Evolutionary conservation across 306 rosid species (phyloP).

Genomic region (Trifolium repens): DNA sequence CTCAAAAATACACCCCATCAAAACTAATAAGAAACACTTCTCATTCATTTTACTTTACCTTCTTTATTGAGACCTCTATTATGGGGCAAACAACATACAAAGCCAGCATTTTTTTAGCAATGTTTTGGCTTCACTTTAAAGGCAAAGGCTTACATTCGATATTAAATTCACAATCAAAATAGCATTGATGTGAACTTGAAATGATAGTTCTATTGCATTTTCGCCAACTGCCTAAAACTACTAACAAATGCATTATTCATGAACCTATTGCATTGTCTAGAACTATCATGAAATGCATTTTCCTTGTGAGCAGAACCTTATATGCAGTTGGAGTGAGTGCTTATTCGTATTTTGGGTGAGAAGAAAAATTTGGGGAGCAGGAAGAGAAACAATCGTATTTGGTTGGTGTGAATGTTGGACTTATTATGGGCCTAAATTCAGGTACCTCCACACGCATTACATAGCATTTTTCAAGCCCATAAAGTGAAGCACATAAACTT

Average conservation of each 20-base stretch:
- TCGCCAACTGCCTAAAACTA: background rate
- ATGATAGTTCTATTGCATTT: background rate
- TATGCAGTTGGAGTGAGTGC: no score
- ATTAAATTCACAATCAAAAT: background rate
- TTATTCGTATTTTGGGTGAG: no score
- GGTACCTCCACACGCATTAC: background rate
- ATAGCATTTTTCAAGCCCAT: background rate
- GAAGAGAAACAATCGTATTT: no score
- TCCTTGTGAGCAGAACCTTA: background rate
- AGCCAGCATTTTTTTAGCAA: background rate
- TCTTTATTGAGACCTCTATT: no score
- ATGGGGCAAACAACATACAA: background rate
- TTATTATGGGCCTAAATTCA: background rate
- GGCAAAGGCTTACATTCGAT: no score
- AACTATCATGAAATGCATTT: background rate
- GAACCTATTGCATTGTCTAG: background rate
- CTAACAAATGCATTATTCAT: background rate
- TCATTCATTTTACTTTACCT: no score
- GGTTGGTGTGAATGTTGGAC: background rate
- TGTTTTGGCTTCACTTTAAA: background rate
- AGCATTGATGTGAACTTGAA: background rate
- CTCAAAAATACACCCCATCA: no score
- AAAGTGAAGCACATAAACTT: slow-evolving; percentile 10
- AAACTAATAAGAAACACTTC: no score
- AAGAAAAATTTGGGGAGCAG: no score